Evolutionary conservation across 805 yeast species (phyloP), one percentile per base, ranked within the genome.

Genomic region (Zygotorulaspora sp.): DNA sequence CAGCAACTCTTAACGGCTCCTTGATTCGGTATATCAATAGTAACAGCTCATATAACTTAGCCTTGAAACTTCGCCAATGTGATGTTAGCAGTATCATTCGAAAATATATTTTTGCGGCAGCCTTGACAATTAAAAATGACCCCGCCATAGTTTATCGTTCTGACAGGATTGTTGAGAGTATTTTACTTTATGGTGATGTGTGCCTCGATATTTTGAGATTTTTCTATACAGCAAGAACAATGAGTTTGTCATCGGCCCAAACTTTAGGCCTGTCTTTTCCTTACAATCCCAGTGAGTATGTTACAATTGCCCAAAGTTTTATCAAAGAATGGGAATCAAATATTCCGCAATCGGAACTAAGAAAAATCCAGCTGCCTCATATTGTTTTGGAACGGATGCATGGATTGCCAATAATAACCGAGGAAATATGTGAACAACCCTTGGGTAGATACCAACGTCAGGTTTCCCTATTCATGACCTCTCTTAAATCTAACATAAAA

Each of bases 171-270:
- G 36, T 72, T 1, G 66, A 70, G 61, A 72, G 71, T 0, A 41
- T 73, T 6, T 26, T 70, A 6, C 44, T 73, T 30, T 63, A 61
- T 40, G 78, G 78, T 11, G 73, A 71, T 1, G 50, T 66, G 18
- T 72, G 69, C 40, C 17, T 71, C 7, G 65, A 61, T 30, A 52
- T 65, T 2, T 44, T 74, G 13, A 66, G 71, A 68, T 64, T 71
- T 29, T 71, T 74, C 45, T 59, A 58, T 36, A 53, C 58, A 12
- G 45, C 72, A 26, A 57, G 59, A 25, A n/a, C n/a, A n/a, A n/a
- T n/a, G n/a, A n/a, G n/a, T n/a, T n/a, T n/a, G n/a, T n/a, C n/a
- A n/a, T n/a, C n/a, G n/a, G n/a, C n/a, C n/a, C n/a, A n/a, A n/a
- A n/a, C n/a, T n/a, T n/a, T n/a, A n/a, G n/a, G n/a, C n/a, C n/a